Evolutionary conservation across 129 eudicot species (phyloP), one percentile per base, ranked within the genome.

Genomic region (Heracleum sosnowskyi): DNA sequence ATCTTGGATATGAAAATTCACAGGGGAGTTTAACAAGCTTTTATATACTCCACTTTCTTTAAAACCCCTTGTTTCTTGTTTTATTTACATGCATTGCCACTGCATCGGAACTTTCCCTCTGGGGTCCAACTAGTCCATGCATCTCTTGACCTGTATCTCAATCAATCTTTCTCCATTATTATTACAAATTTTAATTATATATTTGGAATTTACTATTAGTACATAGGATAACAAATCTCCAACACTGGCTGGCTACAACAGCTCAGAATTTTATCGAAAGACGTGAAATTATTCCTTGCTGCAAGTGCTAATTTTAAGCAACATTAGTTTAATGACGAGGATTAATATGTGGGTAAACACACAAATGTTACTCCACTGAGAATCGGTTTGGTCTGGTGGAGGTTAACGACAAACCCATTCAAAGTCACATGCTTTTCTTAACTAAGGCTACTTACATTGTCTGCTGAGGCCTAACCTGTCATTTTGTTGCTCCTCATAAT

Each of bases 321-420:
- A 72, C 76, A 39, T 41, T 60, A 60, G 68, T 60, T n/a, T 60
- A 60, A 60, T 60, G 68, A 60, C 68, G 33, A n/a, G 5, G 9
- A 20, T 36, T 22, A 1, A 6, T 69, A 5, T 26, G 15, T 31
- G 73, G 22, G 37, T 34, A 69, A n/a, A n/a, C n/a, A n/a, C n/a
- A 60, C 68, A n/a, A 60, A 60, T 60, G 68, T 26, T 2, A 60
- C 68, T 60, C 68, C 68, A 60, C 68, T 26, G 68, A 26, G 33
- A 1, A n/a, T n/a, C 68, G 76, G 76, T 72, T 37, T 40, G 76
- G 49, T 40, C 76, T 72, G 76, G 76, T 73, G 76, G 55, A 73
- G 76, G 76, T 5, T 73, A 26, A 42, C 55, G 55, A 73, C 76
- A 42, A 26, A 42, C 24, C 57, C 55, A 73, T 73, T 42, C 36